These are phyloP conservation scores for Pichia sp. DNA, from an alignment of 1,139 yeast genomes.

Conservation along the genomic window DNA sequence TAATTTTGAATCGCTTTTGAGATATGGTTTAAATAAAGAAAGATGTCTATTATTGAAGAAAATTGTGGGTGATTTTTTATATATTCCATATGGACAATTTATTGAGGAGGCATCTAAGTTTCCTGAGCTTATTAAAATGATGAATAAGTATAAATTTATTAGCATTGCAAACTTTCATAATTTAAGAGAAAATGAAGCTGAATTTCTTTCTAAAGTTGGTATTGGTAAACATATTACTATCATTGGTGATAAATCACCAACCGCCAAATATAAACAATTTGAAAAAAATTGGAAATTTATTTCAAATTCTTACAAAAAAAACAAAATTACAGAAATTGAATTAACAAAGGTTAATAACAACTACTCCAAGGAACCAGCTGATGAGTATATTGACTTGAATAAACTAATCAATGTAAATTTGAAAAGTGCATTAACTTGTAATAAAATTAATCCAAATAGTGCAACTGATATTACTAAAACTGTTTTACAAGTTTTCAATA, in stretches of 20 bases:
- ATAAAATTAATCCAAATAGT: neutral
- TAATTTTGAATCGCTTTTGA: neutral
- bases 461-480: neutral
- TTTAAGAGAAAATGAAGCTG: slow-evolving; percentile 4
- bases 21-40: slow-evolving; percentile 7
- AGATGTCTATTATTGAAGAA: slow-evolving; percentile 1
- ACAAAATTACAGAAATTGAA: neutral
- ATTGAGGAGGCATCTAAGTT: neutral
- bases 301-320: neutral
- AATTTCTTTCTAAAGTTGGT: neutral
- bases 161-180: slow-evolving; percentile 5
- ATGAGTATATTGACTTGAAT: neutral
- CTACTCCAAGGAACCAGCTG: no score
- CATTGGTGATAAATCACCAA: neutral
- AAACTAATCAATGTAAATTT: neutral
- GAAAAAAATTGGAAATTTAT: slow-evolving; percentile 3
- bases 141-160: slow-evolving; percentile 1
- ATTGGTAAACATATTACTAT: slow-evolving; percentile 3
- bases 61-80: slow-evolving; percentile 4
- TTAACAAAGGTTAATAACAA: neutral
- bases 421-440: neutral
- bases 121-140: neutral
- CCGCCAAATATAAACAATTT: slow-evolving; percentile 1
- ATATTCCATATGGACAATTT: slow-evolving; percentile 4
- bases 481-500: slow-evolving; percentile 3